Base-by-base conservation (phyloP, 2,329 filamentous ascomycete species). In the Macrophomina tecta region DNA sequence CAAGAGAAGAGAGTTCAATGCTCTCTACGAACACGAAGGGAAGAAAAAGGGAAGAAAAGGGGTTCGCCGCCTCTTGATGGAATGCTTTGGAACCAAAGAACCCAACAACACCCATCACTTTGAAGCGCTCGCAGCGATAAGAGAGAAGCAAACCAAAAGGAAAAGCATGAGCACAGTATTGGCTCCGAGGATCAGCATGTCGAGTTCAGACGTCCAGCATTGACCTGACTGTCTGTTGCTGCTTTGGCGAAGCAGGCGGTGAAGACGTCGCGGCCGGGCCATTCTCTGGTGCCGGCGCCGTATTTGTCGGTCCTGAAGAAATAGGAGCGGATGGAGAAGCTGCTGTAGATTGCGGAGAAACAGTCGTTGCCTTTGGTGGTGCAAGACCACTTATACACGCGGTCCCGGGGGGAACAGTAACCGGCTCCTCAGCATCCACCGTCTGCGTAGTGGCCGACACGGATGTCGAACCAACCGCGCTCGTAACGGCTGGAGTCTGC, bases 141-240 rank as follows among this genome's bases (percentile, higher is more conserved):
- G 38, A 60, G 38, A 46, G 38, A 34, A n/a, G 23, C 11, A 30
- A 16, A 36, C 45, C 18, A 42, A 45, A 11, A 46, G 40, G 11
- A 34, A 23, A 18, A 23, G 32, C 2, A 18, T 5, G 53, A 42
- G 5, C 9, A 16, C 42, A n/a, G 16, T 14, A 45, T 40, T 40
- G 38, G 8, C 8, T 40, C 38, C 38, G 42, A 45, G 42, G 42
- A 23, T 55, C 16, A 36, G 34, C 23, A 0, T 18, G n/a, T 12
- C 40, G 42, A 36, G 28, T 11, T 30, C 42, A 67, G 42, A 67
- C 56, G 30, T 67, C 65, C 30, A 67, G 36, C 65, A 67, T 67
- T 28, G 65, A 67, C 23, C 65, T 30, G 48, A 67, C 49, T 12
- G 56, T 38, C 36, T 61, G 56, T 18, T 45, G 40, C n/a, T 65